Evolutionary conservation across 176 grass and related monocot species (phyloP), one percentile per base, ranked within the genome.

Genomic region (Melocanna baccifera): DNA sequence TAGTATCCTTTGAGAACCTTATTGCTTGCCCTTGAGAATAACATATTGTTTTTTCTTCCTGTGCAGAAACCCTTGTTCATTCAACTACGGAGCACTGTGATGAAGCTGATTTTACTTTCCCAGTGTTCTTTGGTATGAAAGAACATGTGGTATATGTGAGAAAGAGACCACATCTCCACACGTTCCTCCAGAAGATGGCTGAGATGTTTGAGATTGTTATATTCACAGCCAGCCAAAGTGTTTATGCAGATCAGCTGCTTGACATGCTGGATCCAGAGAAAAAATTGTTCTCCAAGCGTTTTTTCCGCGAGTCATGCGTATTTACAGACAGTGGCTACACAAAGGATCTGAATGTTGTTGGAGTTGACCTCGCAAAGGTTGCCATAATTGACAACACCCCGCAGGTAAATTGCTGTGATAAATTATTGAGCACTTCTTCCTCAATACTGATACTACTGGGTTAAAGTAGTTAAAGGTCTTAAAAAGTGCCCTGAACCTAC

Each of bases 11-110:
- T 64, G 11, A 53, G 19, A 57, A 62, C 15, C 40, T 61, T n/a
- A 30, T 71, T 84, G 9, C 14, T 71, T 64, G 12, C 29, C 41
- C 22, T 71, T 37, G 43, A 63, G 20, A 80, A 68, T 91, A 84
- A 87, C 69, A 28, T 41, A 30, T 42, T 52, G 4, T 34, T 41
- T 67, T 63, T 20, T 19, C 20, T 83, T 76, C 47, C 58, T 45
- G 26, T 86, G 93, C 84, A 99, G 97, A 99, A 96, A 99, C 97
- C n/a, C 91, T 99, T 77, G 93, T 99, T 20, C 97, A 99, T 84
- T 99, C 97, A 37, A 94, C 90, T 22, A 40, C 92, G 71, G 87
- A 93, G 75, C 81, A 87, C 39, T 94, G 88, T 50, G 88, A 85
- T 84, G 91, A 94, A 41, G 89, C 88, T 23, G 93, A 99, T 71